Evolutionary conservation across 805 yeast genomes (phyloP).

Genomic region (Candida nanaspora): DNA sequence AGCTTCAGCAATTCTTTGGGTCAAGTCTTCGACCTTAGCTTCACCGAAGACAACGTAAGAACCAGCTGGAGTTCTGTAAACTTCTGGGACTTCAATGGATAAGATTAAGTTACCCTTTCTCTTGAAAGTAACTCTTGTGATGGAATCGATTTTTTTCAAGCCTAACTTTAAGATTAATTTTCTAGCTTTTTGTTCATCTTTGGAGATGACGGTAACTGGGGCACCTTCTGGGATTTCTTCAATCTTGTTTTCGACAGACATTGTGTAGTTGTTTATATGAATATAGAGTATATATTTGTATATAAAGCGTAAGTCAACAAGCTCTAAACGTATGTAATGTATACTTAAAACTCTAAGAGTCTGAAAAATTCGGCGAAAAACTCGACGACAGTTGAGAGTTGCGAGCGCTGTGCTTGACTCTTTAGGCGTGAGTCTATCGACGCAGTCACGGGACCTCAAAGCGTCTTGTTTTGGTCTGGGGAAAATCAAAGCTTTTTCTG

Average conservation of each 20-base stretch:
- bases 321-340: no score
- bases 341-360: no score
- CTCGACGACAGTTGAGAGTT: no score
- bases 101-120: conserved; percentile 85
- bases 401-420: no score
- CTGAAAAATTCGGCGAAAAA: no score
- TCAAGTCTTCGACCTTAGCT: conserved; percentile 92
- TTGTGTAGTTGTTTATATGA: not conserved
- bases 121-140: conserved; percentile 92
- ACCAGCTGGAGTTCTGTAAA: conserved; percentile 88
- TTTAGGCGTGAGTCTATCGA: no score
- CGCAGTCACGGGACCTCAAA: no score
- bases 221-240: conserved; percentile 71
- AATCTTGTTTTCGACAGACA: conserved; percentile 1
- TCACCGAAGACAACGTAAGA: conserved; percentile 97
- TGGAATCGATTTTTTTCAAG: conserved; percentile 85
- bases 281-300: not conserved
- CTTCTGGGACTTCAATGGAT: conserved; percentile 92
- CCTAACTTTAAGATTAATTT: conserved; percentile 80
- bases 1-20: conserved; percentile 78
- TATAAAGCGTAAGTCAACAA: no score
- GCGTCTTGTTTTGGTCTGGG: no score
- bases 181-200: conserved; percentile 95
- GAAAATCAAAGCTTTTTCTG: no score
- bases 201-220: conserved; percentile 71